Evolutionary conservation across 2,329 filamentous ascomycete genomes (phyloP).

Genomic region (Penicillium sp.): DNA sequence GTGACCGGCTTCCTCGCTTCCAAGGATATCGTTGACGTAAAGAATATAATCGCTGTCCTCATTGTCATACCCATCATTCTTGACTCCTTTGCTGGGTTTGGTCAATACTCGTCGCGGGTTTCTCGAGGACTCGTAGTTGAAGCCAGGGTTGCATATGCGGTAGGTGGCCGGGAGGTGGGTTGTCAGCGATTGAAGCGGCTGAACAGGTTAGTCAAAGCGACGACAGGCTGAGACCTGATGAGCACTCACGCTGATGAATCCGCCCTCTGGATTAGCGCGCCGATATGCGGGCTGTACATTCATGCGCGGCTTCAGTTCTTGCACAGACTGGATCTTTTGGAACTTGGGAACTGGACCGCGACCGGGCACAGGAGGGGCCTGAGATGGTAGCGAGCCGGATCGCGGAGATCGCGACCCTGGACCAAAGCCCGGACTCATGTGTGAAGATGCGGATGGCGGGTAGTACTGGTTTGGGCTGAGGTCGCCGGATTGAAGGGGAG

Average conservation of each 20-base stretch:
- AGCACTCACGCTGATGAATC: slow-evolving; percentile 85
- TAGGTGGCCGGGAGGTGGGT: slow-evolving; percentile 92
- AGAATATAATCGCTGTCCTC: slow-evolving; percentile 99
- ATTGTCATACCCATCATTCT: slow-evolving; percentile 98
- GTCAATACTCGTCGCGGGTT: slow-evolving; percentile 94
- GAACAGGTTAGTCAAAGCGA: slow-evolving; percentile 17
- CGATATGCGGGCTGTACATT: slow-evolving; percentile 87
- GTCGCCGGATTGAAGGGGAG: slow-evolving; percentile 69
- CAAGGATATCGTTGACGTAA: slow-evolving; percentile 97
- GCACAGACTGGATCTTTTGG: slow-evolving; percentile 67
- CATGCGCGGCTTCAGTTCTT: slow-evolving; percentile 77
- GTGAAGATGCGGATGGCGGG: slow-evolving; percentile 65
- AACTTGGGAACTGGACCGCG: slow-evolving; percentile 83
- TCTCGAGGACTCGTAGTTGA: slow-evolving; percentile 97
- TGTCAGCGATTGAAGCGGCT: slow-evolving; percentile 94
- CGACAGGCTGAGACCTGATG: background rate
- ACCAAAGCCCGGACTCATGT: slow-evolving; percentile 66
- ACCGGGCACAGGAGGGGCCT: slow-evolving; percentile 40
- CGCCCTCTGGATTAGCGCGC: slow-evolving; percentile 91
- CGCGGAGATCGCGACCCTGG: slow-evolving; percentile 50
- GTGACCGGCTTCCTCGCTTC: slow-evolving; percentile 95
- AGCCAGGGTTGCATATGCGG: slow-evolving; percentile 94
- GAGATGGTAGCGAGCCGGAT: slow-evolving; percentile 42
- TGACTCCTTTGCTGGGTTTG: slow-evolving; percentile 96
- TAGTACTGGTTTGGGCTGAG: slow-evolving; percentile 68